phyloP scores from a whole-genome alignment of 306 rosid species.

The Dicorynia guianensis region DNA sequence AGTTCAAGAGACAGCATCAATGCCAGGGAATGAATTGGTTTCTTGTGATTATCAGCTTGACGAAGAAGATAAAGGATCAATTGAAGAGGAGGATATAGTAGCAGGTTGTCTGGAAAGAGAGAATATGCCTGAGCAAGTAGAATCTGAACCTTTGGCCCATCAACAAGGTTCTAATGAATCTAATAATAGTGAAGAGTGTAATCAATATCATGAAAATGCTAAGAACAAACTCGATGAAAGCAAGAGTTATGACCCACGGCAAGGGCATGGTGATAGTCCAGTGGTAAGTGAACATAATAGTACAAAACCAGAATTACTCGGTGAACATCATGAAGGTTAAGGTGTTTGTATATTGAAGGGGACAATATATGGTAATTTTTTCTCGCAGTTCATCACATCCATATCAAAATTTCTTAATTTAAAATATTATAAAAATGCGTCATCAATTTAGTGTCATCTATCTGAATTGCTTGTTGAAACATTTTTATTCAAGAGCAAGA shows the following conservation, averaged over 20 bases:
- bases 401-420: background rate
- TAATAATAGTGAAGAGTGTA: conserved; percentile 24
- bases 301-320: conserved; percentile 31
- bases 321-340: conserved; percentile 30
- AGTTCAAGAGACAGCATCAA: conserved; percentile 34
- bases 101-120: conserved; percentile 34
- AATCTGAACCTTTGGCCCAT: conserved; percentile 35
- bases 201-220: conserved; percentile 30
- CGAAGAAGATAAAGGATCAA: conserved; percentile 43
- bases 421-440: conserved; percentile 10
- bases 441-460: background rate
- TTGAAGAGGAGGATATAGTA: conserved; percentile 24
- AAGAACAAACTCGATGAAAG: conserved; percentile 40
- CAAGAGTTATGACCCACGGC: conserved; percentile 35
- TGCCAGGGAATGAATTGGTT: conserved; percentile 43
- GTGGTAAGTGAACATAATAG: conserved; percentile 28
- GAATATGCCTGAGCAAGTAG: conserved; percentile 29
- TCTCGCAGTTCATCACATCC: conserved; percentile 21
- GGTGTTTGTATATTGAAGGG: conserved; percentile 16
- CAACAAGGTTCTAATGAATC: conserved; percentile 32
- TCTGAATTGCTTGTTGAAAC: background rate
- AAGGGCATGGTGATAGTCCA: conserved; percentile 20
- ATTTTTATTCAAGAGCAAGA: background rate
- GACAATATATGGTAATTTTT: conserved; percentile 10
- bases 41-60: conserved; percentile 42